These are phyloP conservation scores for Vaccinium myrtillus DNA, from an alignment of 148 eudicot genomes.

Conservation along the genomic window DNA sequence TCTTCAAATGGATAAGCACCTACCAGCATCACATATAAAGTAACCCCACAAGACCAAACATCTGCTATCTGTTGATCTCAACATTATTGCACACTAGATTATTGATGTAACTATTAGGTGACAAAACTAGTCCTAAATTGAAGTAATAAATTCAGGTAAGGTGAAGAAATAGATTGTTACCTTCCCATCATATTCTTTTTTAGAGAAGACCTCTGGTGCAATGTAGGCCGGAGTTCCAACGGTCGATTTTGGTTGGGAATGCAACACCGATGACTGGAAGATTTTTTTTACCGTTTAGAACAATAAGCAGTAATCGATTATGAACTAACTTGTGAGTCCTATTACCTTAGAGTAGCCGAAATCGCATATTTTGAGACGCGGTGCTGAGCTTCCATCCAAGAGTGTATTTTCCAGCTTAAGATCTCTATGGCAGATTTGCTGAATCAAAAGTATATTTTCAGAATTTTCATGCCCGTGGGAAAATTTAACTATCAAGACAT, in stretches of 20 bases:
- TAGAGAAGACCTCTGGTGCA: conserved; percentile 50
- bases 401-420: conserved; percentile 68
- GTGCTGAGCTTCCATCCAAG: conserved; percentile 60
- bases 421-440: conserved; percentile 71
- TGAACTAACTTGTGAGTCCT: neutral
- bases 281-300: neutral
- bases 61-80: conserved; percentile 65
- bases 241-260: conserved; percentile 59
- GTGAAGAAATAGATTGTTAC: conserved; percentile 19
- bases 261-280: conserved; percentile 49
- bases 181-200: conserved; percentile 62
- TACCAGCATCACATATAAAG: conserved; percentile 81
- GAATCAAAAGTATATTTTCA: neutral
- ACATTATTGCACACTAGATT: conserved; percentile 2
- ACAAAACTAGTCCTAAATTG: neutral
- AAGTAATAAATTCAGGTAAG: neutral
- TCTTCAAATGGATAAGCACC: conserved; percentile 94
- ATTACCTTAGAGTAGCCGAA: conserved; percentile 69
- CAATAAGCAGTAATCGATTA: neutral
- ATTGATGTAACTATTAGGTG: neutral
- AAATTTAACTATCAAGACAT: neutral
- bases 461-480: neutral
- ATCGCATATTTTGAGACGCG: conserved; percentile 69
- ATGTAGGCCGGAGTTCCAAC: conserved; percentile 54
- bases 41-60: conserved; percentile 97